Percentiles rank a stretch among this genome's conserved stretches.
Evolutionary conservation across 768 basidiomycete genomes (phyloP).

Genomic region (Tephrocybe sp.): DNA sequence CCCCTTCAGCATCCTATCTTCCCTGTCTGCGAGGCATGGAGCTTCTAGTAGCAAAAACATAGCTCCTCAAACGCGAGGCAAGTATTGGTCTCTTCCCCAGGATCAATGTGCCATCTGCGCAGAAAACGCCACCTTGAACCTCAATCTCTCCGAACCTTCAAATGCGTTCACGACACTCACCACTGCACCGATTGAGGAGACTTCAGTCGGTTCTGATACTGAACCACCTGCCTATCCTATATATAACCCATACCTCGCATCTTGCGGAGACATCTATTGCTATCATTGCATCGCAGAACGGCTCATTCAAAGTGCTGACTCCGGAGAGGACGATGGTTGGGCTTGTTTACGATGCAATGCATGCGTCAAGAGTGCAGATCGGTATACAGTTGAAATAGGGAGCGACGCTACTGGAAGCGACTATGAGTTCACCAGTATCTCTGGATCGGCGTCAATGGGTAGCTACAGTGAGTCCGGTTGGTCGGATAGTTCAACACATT

Average conservation of each 20-base stretch:
- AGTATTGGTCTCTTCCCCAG: conserved; percentile 63
- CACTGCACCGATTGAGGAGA: conserved; percentile 17
- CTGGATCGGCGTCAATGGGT: conserved; percentile 55
- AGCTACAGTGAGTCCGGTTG: conserved; percentile 48
- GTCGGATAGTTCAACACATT: conserved; percentile 28
- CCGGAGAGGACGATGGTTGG: conserved; percentile 63
- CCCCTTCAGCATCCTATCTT: conserved; percentile 26
- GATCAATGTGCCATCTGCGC: conserved; percentile 91
- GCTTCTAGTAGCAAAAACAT: not conserved
- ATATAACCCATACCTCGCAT: conserved; percentile 78
- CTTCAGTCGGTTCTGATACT: conserved; percentile 27
- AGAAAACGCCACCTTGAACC: conserved; percentile 64
- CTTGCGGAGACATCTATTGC: conserved; percentile 87
- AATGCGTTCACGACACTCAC: conserved; percentile 44
- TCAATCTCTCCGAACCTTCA: conserved; percentile 52
- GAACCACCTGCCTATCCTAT: conserved; percentile 63
- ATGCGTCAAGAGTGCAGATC: conserved; percentile 59
- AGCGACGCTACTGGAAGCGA: conserved; percentile 46
- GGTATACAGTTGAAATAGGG: conserved; percentile 44
- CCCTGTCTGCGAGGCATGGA: conserved; percentile 25
- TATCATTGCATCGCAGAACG: conserved; percentile 89
- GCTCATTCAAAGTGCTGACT: conserved; percentile 71
- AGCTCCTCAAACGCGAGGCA: conserved; percentile 42
- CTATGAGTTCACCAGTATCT: conserved; percentile 60
- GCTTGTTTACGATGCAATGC: conserved; percentile 80